phyloP scores from a whole-genome alignment of 495 filamentous ascomycete species.

The Lentithecium fluviatile region DNA sequence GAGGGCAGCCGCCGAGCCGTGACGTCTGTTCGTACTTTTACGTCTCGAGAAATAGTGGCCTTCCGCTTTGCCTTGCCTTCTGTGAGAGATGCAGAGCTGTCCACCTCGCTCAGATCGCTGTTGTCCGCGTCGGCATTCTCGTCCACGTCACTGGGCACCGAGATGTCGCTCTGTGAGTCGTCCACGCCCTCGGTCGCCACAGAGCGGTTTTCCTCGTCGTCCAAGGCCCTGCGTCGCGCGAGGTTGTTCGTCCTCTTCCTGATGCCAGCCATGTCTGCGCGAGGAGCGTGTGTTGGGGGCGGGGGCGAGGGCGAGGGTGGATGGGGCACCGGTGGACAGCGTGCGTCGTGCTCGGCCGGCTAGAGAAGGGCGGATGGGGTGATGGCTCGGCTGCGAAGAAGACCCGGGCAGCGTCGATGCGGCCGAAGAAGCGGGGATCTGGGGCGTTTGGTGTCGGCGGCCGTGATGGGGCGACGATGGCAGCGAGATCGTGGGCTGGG shows the following conservation, averaged over 20 bases:
- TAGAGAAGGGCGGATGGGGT: constrained; percentile 1
- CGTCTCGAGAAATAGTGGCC: constrained; percentile 21
- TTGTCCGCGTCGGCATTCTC: constrained; percentile 69
- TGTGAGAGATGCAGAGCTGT: constrained; percentile 51
- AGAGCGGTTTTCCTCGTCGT: constrained; percentile 74
- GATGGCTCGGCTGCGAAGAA: constrained; percentile 24
- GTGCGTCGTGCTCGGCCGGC: constrained; percentile 1
- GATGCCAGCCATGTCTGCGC: constrained; percentile 57
- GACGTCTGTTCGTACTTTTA: constrained; percentile 15
- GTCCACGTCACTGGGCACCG: constrained; percentile 69
- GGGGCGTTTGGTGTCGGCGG: constrained; percentile 9
- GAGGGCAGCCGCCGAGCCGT: constrained; percentile 8
- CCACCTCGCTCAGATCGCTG: constrained; percentile 72
- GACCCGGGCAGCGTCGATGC: background rate
- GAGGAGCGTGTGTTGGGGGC: background rate
- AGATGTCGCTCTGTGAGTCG: constrained; percentile 80
- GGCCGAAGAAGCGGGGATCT: background rate
- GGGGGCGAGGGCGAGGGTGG: constrained; percentile 1
- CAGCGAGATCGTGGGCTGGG: constrained; percentile 9
- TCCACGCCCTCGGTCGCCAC: constrained; percentile 69
- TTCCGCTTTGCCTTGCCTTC: constrained; percentile 44
- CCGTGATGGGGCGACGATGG: constrained; percentile 15
- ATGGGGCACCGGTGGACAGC: constrained; percentile 1
- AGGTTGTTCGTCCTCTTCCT: constrained; percentile 68
- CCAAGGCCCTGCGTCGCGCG: constrained; percentile 71